Conservation (phyloP, 768 basidiomycete genomes). For the Lactifluus hygrophoroides region DNA sequence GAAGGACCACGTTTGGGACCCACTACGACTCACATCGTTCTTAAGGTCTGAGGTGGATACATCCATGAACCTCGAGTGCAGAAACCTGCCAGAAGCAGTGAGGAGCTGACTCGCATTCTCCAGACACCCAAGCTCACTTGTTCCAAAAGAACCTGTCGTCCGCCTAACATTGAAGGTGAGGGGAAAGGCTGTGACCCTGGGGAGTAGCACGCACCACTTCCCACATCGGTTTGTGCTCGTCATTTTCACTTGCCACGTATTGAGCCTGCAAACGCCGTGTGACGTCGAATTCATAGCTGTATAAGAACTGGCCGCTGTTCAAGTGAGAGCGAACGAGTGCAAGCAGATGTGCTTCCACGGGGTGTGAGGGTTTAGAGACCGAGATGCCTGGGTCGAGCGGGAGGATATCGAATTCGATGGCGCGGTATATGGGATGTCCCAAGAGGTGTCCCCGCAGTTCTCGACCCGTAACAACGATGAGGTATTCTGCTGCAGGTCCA, state of each 20-base stretch:
- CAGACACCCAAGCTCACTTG: constrained; percentile 36
- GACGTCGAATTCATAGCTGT: constrained; percentile 86
- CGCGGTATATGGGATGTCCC: constrained; percentile 81
- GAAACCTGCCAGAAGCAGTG: constrained; percentile 29
- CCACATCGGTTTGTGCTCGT: constrained; percentile 56
- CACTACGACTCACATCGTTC: constrained; percentile 49
- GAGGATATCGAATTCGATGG: constrained; percentile 85
- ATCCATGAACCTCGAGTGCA: constrained; percentile 58
- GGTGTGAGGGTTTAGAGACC: constrained; percentile 61
- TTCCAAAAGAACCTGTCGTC: constrained; percentile 99
- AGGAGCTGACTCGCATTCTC: constrained; percentile 4
- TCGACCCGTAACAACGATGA: constrained; percentile 81
- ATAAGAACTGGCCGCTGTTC: constrained; percentile 70
- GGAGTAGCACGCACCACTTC: constrained; percentile 50
- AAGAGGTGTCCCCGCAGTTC: constrained; percentile 70
- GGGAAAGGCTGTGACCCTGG: not conserved
- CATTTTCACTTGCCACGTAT: constrained; percentile 46
- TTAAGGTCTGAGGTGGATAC: constrained; percentile 39
- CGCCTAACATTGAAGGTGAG: constrained; percentile 37
- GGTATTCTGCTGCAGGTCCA: constrained; percentile 69
- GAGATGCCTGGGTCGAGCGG: constrained; percentile 71
- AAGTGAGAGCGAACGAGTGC: constrained; percentile 83
- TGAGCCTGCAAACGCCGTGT: constrained; percentile 84
- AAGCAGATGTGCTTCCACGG: constrained; percentile 81
- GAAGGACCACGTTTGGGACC: constrained; percentile 1